Evolutionary conservation across 2,329 filamentous ascomycete species (phyloP), one percentile per base, ranked within the genome.

Genomic region (Simplicillium aogashimaense): DNA sequence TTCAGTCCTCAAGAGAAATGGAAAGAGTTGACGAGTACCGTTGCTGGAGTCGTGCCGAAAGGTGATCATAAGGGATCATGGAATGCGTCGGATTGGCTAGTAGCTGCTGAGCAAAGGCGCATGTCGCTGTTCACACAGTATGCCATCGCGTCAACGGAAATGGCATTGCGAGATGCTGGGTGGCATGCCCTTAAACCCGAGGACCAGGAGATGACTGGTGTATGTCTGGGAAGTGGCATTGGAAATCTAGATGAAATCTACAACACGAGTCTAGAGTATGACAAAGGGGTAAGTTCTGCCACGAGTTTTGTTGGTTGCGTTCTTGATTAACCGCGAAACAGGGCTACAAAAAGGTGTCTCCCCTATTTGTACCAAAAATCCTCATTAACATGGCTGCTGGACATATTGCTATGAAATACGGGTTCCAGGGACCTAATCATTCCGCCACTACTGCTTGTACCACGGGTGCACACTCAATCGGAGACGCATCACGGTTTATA

Each of bases 111-210:
- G 43, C 70, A 75, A 54, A 77, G 88, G 4, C 83, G 86, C 54
- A 94, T 94, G 80, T 88, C 92, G n/a, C 72, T 69, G 17, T 97
- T 97, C 57, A 77, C 88, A 4, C 89, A 97, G 59, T 97, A 94
- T 65, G 90, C 89, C 12, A 73, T 95, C 54, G 87, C 85, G 11
- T 87, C 89, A 3, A 75, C 86, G 0, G 76, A 86, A 38, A 92
- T 97, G 73, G 92, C 92, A 0, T 67, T 98, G 38, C 63, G 76
- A 20, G 87, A 97, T 66, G 83, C 90, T 1, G 78, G 73, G 2
- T 95, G 89, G 86, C 68, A 73, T 37, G 78, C 82, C 0, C 65
- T 64, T 5, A 61, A 56, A 4, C 66, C 70, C 14, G 71, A 78
- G 17, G 76, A 89, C 42, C 71, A 74, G 17, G 84, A 94, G 54